Percentiles rank a stretch among this genome's conserved stretches.
Evolutionary conservation across 1,284 basidiomycete species (phyloP).

Genomic region (Sporisorium scitamineum): DNA sequence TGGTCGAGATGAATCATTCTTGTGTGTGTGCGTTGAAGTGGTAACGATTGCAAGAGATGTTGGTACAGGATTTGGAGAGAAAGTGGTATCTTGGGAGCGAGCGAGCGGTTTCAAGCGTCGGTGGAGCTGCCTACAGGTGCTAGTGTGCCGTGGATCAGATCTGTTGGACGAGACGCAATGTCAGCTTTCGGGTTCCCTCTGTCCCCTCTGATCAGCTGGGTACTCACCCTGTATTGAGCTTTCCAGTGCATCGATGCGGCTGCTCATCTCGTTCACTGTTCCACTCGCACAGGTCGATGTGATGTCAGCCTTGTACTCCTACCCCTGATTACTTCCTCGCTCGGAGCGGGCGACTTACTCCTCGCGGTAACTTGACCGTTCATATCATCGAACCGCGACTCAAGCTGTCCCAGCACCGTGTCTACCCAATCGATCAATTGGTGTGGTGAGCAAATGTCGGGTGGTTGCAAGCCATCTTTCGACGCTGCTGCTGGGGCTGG

Average conservation of each 20-base stretch:
- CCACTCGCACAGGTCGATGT: not conserved
- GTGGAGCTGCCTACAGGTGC: slow-evolving; percentile 13
- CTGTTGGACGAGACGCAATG: slow-evolving; percentile 4
- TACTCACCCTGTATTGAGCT: slow-evolving; percentile 62
- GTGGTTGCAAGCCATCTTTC: slow-evolving; percentile 5
- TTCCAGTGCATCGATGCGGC: slow-evolving; percentile 65
- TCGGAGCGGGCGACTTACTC: slow-evolving; percentile 46
- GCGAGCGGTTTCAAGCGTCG: slow-evolving; percentile 3
- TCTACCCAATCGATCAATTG: slow-evolving; percentile 69
- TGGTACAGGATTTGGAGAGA: not conserved
- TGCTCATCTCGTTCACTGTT: slow-evolving; percentile 67
- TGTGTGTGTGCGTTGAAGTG: not conserved
- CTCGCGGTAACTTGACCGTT: slow-evolving; percentile 58
- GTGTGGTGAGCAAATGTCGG: slow-evolving; percentile 60
- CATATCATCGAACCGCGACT: slow-evolving; percentile 61
- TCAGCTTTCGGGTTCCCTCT: not conserved
- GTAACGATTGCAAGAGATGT: not conserved
- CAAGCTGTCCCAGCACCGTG: slow-evolving; percentile 58
- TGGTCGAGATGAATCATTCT: not conserved
- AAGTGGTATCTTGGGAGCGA: slow-evolving; percentile 4
- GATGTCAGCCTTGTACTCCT: not conserved
- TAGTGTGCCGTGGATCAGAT: slow-evolving; percentile 42
- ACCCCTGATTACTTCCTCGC: too few species aligned
- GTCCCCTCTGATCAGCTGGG: not conserved
- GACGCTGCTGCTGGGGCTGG: not conserved